A percentile compares a stretch with the other conserved stretches of the same genome.
phyloP scores from a whole-genome alignment of 2,329 filamentous ascomycete genomes.

The Arthrobotrys megalospora region DNA sequence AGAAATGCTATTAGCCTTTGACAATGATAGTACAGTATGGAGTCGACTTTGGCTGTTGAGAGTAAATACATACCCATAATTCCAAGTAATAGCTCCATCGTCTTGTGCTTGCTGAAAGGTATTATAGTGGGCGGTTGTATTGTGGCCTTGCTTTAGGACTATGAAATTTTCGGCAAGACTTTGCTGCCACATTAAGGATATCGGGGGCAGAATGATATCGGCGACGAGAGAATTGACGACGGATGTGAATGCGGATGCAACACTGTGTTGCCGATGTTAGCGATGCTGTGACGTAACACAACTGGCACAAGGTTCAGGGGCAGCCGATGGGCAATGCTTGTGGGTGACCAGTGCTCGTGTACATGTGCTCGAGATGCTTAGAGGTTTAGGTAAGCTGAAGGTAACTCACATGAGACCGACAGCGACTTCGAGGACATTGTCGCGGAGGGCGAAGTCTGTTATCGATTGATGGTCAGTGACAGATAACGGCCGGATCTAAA shows the following conservation, averaged over 20 bases:
- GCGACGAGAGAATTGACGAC: conserved; percentile 81
- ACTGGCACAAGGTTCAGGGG: conserved; percentile 28
- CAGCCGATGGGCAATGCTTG: conserved; percentile 1
- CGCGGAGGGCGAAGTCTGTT: conserved; percentile 80
- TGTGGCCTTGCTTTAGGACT: conserved; percentile 74
- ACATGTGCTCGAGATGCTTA: neutral
- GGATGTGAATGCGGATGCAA: conserved; percentile 79
- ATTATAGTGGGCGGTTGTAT: conserved; percentile 75
- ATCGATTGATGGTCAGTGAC: conserved; percentile 68
- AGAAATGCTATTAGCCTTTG: conserved; percentile 11
- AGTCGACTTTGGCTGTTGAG: conserved; percentile 4
- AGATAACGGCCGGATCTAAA: neutral
- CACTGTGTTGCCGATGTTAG: conserved; percentile 67
- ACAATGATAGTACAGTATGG: too few species aligned
- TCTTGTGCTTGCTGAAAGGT: conserved; percentile 78
- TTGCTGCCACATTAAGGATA: conserved; percentile 78
- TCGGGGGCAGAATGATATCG: conserved; percentile 78
- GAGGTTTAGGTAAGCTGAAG: neutral
- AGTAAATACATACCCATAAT: conserved; percentile 74
- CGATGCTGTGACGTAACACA: conserved; percentile 23
- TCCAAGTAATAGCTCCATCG: conserved; percentile 80
- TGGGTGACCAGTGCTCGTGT: neutral
- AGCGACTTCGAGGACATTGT: conserved; percentile 82
- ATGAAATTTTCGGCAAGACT: conserved; percentile 84
- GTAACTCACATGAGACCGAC: conserved; percentile 78